Base-by-base conservation (phyloP, 331 rosid genomes). In the Cydonia oblonga region DNA sequence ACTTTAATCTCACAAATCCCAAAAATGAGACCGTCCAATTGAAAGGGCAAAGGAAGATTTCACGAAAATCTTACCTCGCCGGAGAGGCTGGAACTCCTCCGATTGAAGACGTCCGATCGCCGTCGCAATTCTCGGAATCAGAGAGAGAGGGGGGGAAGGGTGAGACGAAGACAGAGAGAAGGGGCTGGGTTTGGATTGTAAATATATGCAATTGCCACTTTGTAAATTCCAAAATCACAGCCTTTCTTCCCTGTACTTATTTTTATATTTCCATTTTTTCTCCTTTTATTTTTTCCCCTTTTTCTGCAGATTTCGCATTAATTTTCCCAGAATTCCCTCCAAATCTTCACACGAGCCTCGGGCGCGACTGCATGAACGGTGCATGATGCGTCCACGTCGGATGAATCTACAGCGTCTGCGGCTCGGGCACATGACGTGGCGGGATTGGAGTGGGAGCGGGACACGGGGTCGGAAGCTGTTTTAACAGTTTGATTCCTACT, bases 61-160 rank as follows among this genome's bases (percentile, higher is more conserved):
- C 4, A 2, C 67, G 63, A 82, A 81, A 84, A 79, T 72, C 86
- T 76, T 81, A 91, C 96, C 97, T 84, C 74, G 75, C 76, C 79
- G 56, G 67, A 9, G 75, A 76, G 75, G 61, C 68, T 66, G 78
- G 51, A 2, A 56, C 78, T 68, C 30, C 56, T 5, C 77, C 29
- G 33, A 20, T 57, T 42, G 28, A n/a, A 63, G 16, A 61, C 25
- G 49, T 57, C 42, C 68, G 84, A 86, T 73, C 83, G 69, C 76
- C 58, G 57, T 64, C 65, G 40, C 77, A 70, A 74, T 66, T 73
- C 51, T 35, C 80, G 81, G 71, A 79, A 51, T 53, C 51, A 26
- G 61, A 40, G 58, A 69, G 61, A 49, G 69, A 23, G 8, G n/a
- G 46, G 8, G n/a, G 46, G 52, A 38, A 68, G 61, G 68, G 5